Percentiles rank a stretch among this genome's conserved stretches.
Evolutionary conservation across 148 eudicot genomes (phyloP).

Genomic region (Rhododendron henanense): DNA sequence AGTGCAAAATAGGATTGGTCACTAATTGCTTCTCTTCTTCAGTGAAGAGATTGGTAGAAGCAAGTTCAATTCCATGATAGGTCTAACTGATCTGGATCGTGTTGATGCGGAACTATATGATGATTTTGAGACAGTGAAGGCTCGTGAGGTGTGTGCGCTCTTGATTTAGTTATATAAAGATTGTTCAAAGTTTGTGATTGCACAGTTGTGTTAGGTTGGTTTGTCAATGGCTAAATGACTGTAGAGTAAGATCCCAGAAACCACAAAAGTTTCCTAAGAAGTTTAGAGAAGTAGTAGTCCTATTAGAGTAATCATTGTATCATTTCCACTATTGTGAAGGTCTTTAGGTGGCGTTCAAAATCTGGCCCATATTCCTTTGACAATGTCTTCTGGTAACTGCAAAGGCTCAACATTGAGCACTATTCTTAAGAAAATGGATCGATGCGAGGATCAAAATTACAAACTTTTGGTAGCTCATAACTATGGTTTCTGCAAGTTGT

Average conservation of each 20-base stretch:
- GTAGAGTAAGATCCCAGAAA: background rate
- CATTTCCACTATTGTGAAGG: background rate
- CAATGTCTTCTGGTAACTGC: background rate
- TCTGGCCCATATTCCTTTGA: background rate
- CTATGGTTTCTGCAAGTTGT: background rate
- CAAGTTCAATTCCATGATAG: constrained; percentile 94
- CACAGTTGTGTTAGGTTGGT: background rate
- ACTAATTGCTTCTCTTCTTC: constrained; percentile 20
- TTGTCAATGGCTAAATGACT: background rate
- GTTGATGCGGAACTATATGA: constrained; percentile 80
- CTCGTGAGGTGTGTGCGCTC: constrained; percentile 74
- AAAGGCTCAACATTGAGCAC: background rate
- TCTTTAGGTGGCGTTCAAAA: background rate
- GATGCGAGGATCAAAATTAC: background rate
- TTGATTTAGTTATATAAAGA: background rate
- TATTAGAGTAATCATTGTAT: background rate
- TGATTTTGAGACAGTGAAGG: constrained; percentile 83
- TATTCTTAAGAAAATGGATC: background rate
- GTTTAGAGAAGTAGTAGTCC: background rate
- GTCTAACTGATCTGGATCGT: constrained; percentile 86
- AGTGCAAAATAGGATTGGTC: background rate
- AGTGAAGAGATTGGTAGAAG: constrained; percentile 92
- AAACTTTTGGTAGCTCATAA: background rate
- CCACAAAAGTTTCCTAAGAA: background rate
- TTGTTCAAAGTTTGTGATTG: background rate